Base-by-base conservation (phyloP, 2,329 filamentous ascomycete genomes). In the Penicillium hesseltinei region DNA sequence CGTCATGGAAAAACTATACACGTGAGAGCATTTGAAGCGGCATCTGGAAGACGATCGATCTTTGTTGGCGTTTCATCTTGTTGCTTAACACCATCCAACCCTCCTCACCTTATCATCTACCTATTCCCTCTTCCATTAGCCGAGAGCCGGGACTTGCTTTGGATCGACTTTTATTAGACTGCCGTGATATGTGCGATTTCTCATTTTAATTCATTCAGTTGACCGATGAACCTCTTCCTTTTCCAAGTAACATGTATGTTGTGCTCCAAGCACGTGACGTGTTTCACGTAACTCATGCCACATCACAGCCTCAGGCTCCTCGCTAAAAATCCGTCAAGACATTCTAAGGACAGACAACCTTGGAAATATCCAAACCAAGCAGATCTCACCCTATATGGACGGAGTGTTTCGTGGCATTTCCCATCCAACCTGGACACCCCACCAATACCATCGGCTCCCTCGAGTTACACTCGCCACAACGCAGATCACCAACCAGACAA, bases 31-130 rank as follows among this genome's bases (percentile, higher is more conserved):
- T 71, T 62, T 66, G 66, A 68, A 72, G 69, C 70, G 69, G 63
- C 62, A 65, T 70, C 66, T 66, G 66, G 66, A 63, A 69, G 66
- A 66, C 47, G 57, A 67, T 70, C 43, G 54, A 67, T 69, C 57
- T 65, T 66, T 65, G 64, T 67, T 67, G 66, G 67, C 68, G 67
- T 71, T 66, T 64, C 64, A 65, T 66, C 55, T 65, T 66, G 62
- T 62, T 69, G 60, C 57, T 62, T 48, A 58, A 55, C 56, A 60
- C 58, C 57, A 64, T 59, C 55, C 36, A 57, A 58, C 48, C 46
- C 55, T 59, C 54, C 42, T 56, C 56, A 48, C 40, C 51, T 52
- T 57, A 57, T 58, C 58, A 29, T 51, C 31, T 54, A 42, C 46
- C 54, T 46, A 44, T 36, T 42, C 45, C n/a, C 39, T 56, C 38